Conservation (phyloP, 2,329 filamentous ascomycete species). For the Colletotrichum sp. region DNA sequence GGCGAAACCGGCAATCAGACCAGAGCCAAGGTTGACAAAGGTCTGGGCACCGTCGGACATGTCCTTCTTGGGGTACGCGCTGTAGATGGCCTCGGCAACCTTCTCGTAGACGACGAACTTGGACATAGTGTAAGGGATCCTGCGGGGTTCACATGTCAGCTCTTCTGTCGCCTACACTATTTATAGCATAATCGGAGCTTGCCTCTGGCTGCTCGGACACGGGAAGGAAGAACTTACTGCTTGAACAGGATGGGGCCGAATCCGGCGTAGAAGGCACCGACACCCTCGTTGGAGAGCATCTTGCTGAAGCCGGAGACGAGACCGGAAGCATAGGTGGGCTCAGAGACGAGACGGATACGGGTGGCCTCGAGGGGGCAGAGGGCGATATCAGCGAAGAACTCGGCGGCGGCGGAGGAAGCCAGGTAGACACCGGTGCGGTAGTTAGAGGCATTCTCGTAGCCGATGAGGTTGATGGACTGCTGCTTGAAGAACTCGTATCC, state of each 20-base stretch:
- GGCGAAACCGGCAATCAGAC: slow-evolving; percentile 71
- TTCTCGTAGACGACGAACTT: slow-evolving; percentile 96
- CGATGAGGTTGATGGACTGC: slow-evolving; percentile 81
- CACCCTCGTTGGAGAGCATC: slow-evolving; percentile 82
- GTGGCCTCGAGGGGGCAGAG: slow-evolving; percentile 93
- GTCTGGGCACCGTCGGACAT: slow-evolving; percentile 75
- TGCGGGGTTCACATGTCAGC: slow-evolving; percentile 33
- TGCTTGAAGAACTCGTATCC: slow-evolving; percentile 98
- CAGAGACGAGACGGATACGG: slow-evolving; percentile 90
- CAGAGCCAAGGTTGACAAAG: slow-evolving; percentile 73
- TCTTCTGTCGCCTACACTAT: not conserved
- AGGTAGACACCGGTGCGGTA: slow-evolving; percentile 86
- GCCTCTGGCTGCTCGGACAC: not conserved
- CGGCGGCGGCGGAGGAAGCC: slow-evolving; percentile 67
- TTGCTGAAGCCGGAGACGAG: slow-evolving; percentile 81
- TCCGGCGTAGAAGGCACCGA: slow-evolving; percentile 88
- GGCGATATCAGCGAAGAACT: slow-evolving; percentile 78
- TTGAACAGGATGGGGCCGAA: slow-evolving; percentile 89
- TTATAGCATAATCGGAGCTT: not conserved
- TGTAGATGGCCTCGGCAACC: slow-evolving; percentile 77
- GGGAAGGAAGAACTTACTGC: slow-evolving; percentile 57
- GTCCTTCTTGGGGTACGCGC: slow-evolving; percentile 71
- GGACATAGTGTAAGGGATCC: slow-evolving; percentile 92
- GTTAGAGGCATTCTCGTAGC: slow-evolving; percentile 77
- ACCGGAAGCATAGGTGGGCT: slow-evolving; percentile 84